A percentile compares a stretch with the other conserved stretches of the same genome.
Conservation (phyloP, 495 filamentous ascomycete genomes). For the Penicillium pulvis region DNA sequence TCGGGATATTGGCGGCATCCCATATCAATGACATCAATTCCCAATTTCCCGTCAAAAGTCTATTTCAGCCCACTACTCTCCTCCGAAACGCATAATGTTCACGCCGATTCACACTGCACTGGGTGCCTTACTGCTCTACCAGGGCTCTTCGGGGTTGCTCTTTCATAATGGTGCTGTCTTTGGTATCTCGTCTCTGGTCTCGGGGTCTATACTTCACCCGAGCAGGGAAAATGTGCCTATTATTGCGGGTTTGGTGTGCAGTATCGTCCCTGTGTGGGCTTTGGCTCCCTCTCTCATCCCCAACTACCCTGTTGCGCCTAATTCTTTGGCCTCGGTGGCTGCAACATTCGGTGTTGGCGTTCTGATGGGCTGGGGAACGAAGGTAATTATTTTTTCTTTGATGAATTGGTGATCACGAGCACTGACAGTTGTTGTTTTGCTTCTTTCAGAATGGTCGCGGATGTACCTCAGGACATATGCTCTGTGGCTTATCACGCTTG, state of each 20-base stretch:
- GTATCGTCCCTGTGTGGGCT: conserved; percentile 41
- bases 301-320: conserved; percentile 35
- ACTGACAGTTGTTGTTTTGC: conserved; percentile 8
- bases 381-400: conserved; percentile 35
- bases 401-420: neutral
- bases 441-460: conserved; percentile 49
- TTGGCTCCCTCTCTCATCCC: conserved; percentile 50
- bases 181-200: conserved; percentile 55
- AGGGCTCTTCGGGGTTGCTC: conserved; percentile 55
- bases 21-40: conserved; percentile 1
- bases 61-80: conserved; percentile 14
- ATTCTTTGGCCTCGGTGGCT: conserved; percentile 33
- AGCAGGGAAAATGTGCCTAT: conserved; percentile 48
- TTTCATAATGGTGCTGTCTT: conserved; percentile 56
- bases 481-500: conserved; percentile 57
- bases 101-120: conserved; percentile 58
- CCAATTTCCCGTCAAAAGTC: conserved; percentile 18
- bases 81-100: conserved; percentile 48
- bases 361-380: conserved; percentile 58
- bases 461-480: conserved; percentile 64
- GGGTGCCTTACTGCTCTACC: conserved; percentile 57
- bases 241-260: conserved; percentile 50
- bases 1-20: neutral
- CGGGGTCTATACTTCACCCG: conserved; percentile 40
- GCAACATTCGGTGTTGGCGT: conserved; percentile 47